Percentiles rank a stretch among this genome's conserved stretches.
These are phyloP conservation scores for Lasiosphaeria hispida DNA, from an alignment of 495 filamentous ascomycete species.

Conservation along the genomic window DNA sequence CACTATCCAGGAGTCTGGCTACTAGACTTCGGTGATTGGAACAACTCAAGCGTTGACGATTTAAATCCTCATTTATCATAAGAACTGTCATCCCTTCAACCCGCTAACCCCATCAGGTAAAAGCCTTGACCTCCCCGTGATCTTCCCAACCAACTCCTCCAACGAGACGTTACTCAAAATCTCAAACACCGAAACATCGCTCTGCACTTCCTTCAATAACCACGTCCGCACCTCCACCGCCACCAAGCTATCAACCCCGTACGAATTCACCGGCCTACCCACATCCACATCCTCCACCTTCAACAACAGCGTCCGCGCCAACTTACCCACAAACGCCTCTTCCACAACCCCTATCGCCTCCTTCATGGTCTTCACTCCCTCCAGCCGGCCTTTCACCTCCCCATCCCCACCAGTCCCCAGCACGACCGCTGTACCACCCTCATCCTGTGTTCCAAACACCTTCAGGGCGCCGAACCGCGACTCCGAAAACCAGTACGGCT, in stretches of 20 bases:
- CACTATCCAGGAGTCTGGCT: too few relatives aligned
- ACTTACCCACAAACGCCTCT: conserved; percentile 27
- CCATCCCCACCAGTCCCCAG: not conserved
- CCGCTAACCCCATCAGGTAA: too few relatives aligned
- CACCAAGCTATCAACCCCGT: conserved; percentile 56
- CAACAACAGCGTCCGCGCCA: conserved; percentile 30
- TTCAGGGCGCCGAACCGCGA: conserved; percentile 32
- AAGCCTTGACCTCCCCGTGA: not conserved
- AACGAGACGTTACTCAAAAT: conserved; percentile 34
- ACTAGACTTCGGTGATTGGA: too few relatives aligned
- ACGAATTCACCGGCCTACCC: conserved; percentile 32
- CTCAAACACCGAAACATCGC: conserved; percentile 47
- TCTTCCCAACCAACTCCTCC: not conserved
- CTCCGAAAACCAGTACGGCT: conserved; percentile 36
- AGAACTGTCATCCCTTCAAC: too few relatives aligned
- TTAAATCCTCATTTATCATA: too few relatives aligned
- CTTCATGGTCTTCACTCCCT: not conserved
- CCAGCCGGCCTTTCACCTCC: not conserved
- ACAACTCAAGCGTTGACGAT: too few relatives aligned
- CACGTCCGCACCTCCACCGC: conserved; percentile 60
- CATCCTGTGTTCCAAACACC: conserved; percentile 21
- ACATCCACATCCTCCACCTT: conserved; percentile 30
- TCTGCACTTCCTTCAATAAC: conserved; percentile 46
- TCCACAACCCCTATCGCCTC: conserved; percentile 23
- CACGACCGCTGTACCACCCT: conserved; percentile 5